Conservation (phyloP, 2,329 filamentous ascomycete species). For the Diaporthe australafricana region DNA sequence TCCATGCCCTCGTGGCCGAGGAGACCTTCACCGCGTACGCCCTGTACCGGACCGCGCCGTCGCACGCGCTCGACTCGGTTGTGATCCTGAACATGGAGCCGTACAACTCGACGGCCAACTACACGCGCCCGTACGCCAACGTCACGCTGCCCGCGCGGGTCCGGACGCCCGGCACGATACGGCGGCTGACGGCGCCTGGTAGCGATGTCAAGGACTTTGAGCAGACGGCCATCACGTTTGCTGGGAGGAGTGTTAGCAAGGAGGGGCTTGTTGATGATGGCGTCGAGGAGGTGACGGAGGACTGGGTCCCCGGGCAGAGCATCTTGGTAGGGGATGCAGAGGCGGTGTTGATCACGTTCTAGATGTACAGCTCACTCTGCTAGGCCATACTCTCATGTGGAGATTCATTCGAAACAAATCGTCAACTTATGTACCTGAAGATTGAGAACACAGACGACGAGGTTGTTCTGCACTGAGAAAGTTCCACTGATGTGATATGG, state of each 20-base stretch:
- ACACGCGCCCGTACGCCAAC: constrained; percentile 31
- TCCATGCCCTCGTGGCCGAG: not conserved
- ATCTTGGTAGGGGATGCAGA: constrained; percentile 15
- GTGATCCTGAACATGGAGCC: constrained; percentile 37
- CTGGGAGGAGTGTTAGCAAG: constrained; percentile 34
- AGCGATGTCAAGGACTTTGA: constrained; percentile 31
- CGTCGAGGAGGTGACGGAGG: not conserved
- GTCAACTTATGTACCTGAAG: too few species aligned
- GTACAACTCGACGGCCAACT: constrained; percentile 38
- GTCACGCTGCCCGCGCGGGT: constrained; percentile 31
- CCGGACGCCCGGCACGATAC: not conserved
- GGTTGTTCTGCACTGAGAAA: too few species aligned
- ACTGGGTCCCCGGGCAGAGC: not conserved
- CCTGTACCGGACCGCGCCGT: constrained; percentile 7
- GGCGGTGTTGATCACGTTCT: constrained; percentile 9
- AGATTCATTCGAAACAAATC: too few species aligned
- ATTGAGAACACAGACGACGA: too few species aligned
- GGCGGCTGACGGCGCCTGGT: constrained; percentile 9
- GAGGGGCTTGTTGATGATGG: not conserved
- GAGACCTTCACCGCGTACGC: constrained; percentile 20
- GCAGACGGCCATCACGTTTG: constrained; percentile 39
- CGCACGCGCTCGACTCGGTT: constrained; percentile 14
- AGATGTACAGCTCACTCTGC: too few species aligned
- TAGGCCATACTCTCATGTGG: too few species aligned
- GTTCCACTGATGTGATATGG: not conserved